Evolutionary conservation across 345 rosid genomes (phyloP), one percentile per base, ranked within the genome.

Genomic region (Heritiera fomes): DNA sequence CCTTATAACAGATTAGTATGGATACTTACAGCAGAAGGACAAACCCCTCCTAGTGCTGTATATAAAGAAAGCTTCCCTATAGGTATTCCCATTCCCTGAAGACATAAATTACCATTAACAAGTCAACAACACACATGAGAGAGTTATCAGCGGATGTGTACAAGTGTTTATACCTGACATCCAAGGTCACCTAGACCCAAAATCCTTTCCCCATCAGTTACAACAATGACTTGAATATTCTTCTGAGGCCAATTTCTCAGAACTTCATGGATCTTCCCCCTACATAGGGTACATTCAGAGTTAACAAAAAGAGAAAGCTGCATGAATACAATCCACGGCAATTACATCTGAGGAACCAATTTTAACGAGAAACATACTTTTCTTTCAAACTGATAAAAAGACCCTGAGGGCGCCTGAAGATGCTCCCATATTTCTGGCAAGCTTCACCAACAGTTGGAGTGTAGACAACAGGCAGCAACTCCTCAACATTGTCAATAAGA

Each of bases 401-500:
- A 65, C 97, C 98, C 85, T 94, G 98, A 76, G 98, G 98, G 69
- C 97, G 97, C 80, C 89, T 81, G 76, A 91, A 93, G 87, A 94
- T 95, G 87, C 97, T 93, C 56, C 98, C 98, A 77, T 94, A 94
- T 82, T 93, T 92, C 86, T 92, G 97, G 90, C 97, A 94, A 77
- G 98, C 98, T 86, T 95, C 98, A 67, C 98, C 98, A 70, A 95
- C 98, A 4, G 98, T 95, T 32, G 98, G 98, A 82, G 98, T 95
- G 83, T 95, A 95, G 82, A 95, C 91, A 79, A 95, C 89, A 2
- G 98, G 98, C 32, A 93, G 93, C 78, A 95, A 89, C 87, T 95
- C 98, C 90, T 93, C 98, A 50, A 95, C 98, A 79, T 95, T 70
- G 11, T 91, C 93, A 50, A 92, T 92, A 73, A 95, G 94, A 82